Percentiles rank a stretch among this genome's conserved stretches.
Evolutionary conservation across 441 rosid species (phyloP).

Genomic region (Erodium moschatum): DNA sequence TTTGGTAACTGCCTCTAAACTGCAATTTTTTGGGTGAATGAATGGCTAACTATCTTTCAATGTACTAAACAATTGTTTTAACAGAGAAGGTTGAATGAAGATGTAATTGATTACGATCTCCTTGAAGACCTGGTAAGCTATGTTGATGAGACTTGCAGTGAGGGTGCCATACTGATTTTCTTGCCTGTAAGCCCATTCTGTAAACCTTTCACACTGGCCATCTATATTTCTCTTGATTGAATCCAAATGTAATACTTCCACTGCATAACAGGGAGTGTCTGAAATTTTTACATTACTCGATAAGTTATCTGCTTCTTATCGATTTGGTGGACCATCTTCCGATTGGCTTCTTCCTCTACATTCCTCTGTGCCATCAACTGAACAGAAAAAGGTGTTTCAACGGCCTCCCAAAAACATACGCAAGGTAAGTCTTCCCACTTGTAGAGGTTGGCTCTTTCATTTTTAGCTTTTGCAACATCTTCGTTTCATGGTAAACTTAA

Average conservation of each 20-base stretch:
- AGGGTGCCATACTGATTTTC: conserved; percentile 78
- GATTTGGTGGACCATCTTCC: conserved; percentile 67
- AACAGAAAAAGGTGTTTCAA: conserved; percentile 65
- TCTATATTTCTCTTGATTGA: background rate
- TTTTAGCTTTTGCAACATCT: background rate
- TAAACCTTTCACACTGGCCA: conserved; percentile 13
- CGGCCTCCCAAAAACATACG: conserved; percentile 69
- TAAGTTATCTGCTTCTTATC: conserved; percentile 70
- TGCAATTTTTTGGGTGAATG: conserved; percentile 11
- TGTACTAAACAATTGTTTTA: conserved; percentile 18
- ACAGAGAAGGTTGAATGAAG: conserved; percentile 82
- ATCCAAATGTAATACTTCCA: conserved; percentile 16
- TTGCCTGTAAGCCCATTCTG: conserved; percentile 58
- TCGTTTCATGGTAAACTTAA: background rate
- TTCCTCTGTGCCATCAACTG: conserved; percentile 69
- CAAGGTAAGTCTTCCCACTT: conserved; percentile 42
- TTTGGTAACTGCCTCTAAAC: conserved; percentile 42
- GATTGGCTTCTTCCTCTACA: conserved; percentile 91
- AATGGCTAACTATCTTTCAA: conserved; percentile 12
- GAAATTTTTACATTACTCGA: conserved; percentile 68
- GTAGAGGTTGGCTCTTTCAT: conserved; percentile 14
- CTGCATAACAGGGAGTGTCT: conserved; percentile 53
- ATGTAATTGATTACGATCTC: conserved; percentile 75
- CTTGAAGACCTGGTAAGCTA: conserved; percentile 82
- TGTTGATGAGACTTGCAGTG: conserved; percentile 68